Evolutionary conservation across 495 filamentous ascomycete genomes (phyloP), one percentile per base, ranked within the genome.

Genomic region (Penicillium goetzii): DNA sequence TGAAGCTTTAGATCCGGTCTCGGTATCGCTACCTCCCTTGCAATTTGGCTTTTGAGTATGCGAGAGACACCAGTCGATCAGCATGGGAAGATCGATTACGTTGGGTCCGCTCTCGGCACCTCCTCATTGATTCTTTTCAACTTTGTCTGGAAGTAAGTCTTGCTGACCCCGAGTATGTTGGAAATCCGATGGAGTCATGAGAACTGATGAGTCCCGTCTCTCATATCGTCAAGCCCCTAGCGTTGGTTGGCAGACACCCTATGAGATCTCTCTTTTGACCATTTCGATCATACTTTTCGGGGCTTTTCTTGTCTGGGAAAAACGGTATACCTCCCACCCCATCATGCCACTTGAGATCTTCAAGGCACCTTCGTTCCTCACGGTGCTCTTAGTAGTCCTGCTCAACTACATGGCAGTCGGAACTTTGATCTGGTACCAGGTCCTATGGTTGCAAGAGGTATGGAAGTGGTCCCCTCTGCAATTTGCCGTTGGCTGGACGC

Each of bases 281-380:
- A 40, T 75, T 4, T 81, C 81, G 1, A 36, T 82, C 14, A 23
- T 75, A 8, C 69, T 80, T 14, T 78, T 84, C 43, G 65, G 47
- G 7, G 68, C 60, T 7, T 85, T 84, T 57, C 59, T 75, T 2
- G 15, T 80, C 23, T 85, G 84, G 83, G 83, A 28, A 19, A 50
- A 50, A 50, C 74, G 71, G 25, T 71, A 76, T 51, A 73, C 82
- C 2, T 43, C 57, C 2, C 54, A 77, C 8, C 83, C 83, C 0
- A 83, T 85, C 34, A 72, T 85, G 67, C 84, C 83, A 0, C 67
- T 84, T 9, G 72, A 76, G 12, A 84, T 85, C 23, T 86, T 81
- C 69, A 77, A 76, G 12, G 76, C 79, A 3, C 83, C 82, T 5
- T 81, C 47, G 0, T 82, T 85, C 71, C 68, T 72, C 4, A 71